Evolutionary conservation across 108 stramenopile genomes (phyloP).

Genomic region (Skeletonema costatum): DNA sequence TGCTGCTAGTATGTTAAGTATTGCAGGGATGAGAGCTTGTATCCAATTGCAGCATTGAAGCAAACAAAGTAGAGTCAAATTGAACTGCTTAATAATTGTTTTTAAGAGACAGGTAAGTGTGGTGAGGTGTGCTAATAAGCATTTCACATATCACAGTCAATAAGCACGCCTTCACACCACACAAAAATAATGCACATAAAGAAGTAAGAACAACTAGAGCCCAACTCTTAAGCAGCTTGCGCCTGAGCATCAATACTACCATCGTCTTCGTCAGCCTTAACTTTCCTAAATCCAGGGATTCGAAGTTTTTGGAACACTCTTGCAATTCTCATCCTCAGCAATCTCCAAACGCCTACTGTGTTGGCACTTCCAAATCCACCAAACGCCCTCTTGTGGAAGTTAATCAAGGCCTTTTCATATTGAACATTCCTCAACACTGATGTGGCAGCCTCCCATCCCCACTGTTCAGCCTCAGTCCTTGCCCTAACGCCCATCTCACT

Average conservation of each 20-base stretch:
- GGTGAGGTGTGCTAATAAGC: background rate
- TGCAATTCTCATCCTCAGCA: slow-evolving; percentile 53
- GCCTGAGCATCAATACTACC: slow-evolving; percentile 5
- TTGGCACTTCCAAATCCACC: slow-evolving; percentile 65
- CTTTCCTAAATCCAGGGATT: slow-evolving; percentile 39
- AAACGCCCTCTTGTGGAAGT: slow-evolving; percentile 83
- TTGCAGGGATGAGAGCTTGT: too few relatives aligned
- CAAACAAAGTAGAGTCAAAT: background rate
- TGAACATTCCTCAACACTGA: slow-evolving; percentile 83
- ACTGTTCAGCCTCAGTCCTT: slow-evolving; percentile 77
- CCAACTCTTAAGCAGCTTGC: background rate
- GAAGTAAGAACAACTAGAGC: background rate
- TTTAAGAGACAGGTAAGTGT: background rate
- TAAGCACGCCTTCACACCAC: background rate
- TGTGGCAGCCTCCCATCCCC: slow-evolving; percentile 93
- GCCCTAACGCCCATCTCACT: slow-evolving; percentile 71
- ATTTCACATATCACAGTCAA: background rate
- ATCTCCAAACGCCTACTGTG: slow-evolving; percentile 54
- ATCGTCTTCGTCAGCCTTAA: background rate
- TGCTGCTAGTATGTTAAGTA: too few relatives aligned
- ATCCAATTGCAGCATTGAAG: background rate
- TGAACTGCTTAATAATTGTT: background rate
- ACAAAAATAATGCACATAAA: slow-evolving; percentile 1
- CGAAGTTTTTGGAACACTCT: slow-evolving; percentile 33
- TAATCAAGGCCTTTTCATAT: slow-evolving; percentile 85